Base-by-base conservation (phyloP, 78 protist genomes). In the Mastigamoeba balamuthi region DNA sequence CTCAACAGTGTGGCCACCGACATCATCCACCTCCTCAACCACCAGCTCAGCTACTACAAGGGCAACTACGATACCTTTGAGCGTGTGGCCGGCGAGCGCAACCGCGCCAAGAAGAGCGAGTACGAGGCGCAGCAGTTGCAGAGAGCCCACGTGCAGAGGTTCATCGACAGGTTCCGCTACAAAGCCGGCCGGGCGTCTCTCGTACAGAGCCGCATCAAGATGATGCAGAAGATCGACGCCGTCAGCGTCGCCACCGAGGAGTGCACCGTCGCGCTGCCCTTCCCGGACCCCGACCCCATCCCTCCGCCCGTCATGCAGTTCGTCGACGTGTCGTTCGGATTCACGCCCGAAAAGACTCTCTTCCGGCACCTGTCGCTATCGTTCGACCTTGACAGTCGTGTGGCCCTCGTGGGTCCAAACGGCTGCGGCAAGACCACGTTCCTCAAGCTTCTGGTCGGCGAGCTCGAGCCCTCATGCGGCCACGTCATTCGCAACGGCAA, bases 371-470 rank as follows among this genome's bases (percentile, higher is more conserved):
- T 91, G 6, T 88, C 91, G 43, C 70, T 90, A 25, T 80, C 83
- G 40, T 69, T 92, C 10, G 90, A 80, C 78, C 72, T 79, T 88
- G 87, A 88, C 40, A 74, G 85, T 48, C 43, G 95, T 25, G 79
- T 91, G 2, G 94, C 94, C 1, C 74, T 91, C 10, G 92, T 92
- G 29, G 99, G 98, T 2, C 91, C 90, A 9, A 95, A 95, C 81
- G 98, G 98, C 6, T 91, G 90, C 25, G 98, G 98, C 43, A 89
- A 90, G 78, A 73, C 92, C 0, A 96, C 99, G 6, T 79, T 96
- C 38, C 27, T 94, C 40, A 87, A 91, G 81, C 70, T 96, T 4
- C 69, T 96, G 53, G 17, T 35, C 40, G 93, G 89, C 27, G 96
- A 91, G 35, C 76, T 93, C 9, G 48, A 67, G 36, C 92, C 92